A percentile compares a stretch with the other conserved stretches of the same genome.
These are phyloP conservation scores for Cyberlindnera mrakii DNA, from an alignment of 805 yeast genomes.

Conservation along the genomic window DNA sequence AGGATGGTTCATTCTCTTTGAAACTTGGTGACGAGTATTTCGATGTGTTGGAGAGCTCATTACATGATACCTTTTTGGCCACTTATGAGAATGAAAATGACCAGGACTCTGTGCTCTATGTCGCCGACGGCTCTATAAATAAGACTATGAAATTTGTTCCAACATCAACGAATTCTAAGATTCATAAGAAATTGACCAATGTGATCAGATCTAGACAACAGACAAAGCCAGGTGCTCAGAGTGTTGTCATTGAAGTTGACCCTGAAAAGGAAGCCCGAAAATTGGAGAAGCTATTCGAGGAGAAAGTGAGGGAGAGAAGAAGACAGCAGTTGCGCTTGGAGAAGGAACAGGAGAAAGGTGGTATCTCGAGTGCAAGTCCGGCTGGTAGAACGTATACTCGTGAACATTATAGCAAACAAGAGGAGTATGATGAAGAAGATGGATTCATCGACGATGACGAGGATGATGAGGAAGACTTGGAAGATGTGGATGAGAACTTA, in stretches of 20 bases:
- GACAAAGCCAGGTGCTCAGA: slow-evolving; percentile 31
- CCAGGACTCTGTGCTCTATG: slow-evolving; percentile 5
- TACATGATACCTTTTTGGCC: slow-evolving; percentile 67
- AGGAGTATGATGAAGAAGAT: slow-evolving; percentile 32
- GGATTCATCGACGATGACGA: slow-evolving; percentile 40
- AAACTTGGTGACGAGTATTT: slow-evolving; percentile 85
- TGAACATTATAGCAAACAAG: slow-evolving; percentile 24
- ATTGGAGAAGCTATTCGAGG: slow-evolving; percentile 61
- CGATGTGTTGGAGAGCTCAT: slow-evolving; percentile 61
- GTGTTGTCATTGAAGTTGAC: slow-evolving; percentile 43
- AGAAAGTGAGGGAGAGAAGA: slow-evolving; percentile 59
- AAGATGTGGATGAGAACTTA: slow-evolving; percentile 28
- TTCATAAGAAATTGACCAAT: slow-evolving; percentile 74
- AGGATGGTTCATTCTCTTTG: slow-evolving; percentile 82
- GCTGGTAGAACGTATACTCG: slow-evolving; percentile 23
- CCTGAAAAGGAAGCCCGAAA: slow-evolving; percentile 64
- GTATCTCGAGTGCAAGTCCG: slow-evolving; percentile 24
- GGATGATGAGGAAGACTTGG: slow-evolving; percentile 43
- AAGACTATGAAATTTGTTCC: slow-evolving; percentile 77
- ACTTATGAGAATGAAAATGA: slow-evolving; percentile 32
- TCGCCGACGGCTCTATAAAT: slow-evolving; percentile 52
- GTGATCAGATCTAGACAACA: slow-evolving; percentile 43
- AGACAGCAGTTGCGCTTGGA: slow-evolving; percentile 48
- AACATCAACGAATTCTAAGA: slow-evolving; percentile 79
- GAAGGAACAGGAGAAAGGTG: slow-evolving; percentile 53